Conservation (phyloP, 192 early-diverging fungal genomes). For the Coemansia sp. region DNA sequence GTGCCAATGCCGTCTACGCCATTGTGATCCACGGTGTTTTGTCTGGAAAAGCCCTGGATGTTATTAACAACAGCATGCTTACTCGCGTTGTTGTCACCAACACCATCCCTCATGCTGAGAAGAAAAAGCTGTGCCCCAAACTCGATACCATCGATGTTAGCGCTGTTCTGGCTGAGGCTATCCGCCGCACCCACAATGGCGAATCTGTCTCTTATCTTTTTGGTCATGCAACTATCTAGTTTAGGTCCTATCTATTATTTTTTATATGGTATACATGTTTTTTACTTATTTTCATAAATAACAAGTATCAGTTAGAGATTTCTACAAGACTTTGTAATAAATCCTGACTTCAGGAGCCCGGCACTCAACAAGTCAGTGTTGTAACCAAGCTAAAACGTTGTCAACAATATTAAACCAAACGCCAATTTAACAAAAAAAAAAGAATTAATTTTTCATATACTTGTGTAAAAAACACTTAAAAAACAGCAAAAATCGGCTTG, state of each 20-base stretch:
- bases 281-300: neutral
- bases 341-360: too few relatives aligned
- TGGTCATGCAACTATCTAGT: constrained; percentile 31
- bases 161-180: constrained; percentile 75
- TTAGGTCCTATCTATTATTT: constrained; percentile 6
- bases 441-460: too few relatives aligned
- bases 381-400: too few relatives aligned
- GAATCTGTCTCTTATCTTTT: constrained; percentile 71
- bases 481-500: too few relatives aligned
- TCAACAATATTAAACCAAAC: too few relatives aligned
- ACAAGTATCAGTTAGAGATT: too few relatives aligned
- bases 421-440: too few relatives aligned
- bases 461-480: too few relatives aligned
- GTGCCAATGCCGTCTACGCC: constrained; percentile 91
- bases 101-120: constrained; percentile 80
- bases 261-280: neutral
- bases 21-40: constrained; percentile 95
- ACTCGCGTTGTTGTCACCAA: constrained; percentile 80
- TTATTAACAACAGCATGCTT: constrained; percentile 75
- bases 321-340: too few relatives aligned
- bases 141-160: constrained; percentile 82
- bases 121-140: constrained; percentile 76
- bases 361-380: too few relatives aligned
- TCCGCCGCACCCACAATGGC: constrained; percentile 72
- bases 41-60: constrained; percentile 89